These are phyloP conservation scores for Omphalea diandra DNA, from an alignment of 441 rosid genomes.

Conservation along the genomic window DNA sequence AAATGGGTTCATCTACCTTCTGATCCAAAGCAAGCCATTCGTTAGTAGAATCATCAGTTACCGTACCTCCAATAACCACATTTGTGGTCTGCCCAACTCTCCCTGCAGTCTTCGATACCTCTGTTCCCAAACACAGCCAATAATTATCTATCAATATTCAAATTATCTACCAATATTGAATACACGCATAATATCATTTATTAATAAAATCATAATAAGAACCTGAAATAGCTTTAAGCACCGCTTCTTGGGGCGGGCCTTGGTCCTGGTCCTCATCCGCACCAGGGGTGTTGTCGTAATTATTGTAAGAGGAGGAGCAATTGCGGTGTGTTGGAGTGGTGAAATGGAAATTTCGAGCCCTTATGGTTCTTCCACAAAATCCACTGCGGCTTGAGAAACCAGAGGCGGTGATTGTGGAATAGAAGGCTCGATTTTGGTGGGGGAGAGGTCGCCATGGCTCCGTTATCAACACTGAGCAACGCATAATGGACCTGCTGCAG, in stretches of 20 bases:
- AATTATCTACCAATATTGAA: background rate
- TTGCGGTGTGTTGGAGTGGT: constrained; percentile 28
- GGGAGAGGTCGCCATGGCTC: constrained; percentile 51
- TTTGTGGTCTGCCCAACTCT: constrained; percentile 94
- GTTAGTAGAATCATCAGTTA: constrained; percentile 75
- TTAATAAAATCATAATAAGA: too few species aligned
- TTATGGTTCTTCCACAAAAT: constrained; percentile 31
- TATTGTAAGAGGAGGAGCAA: constrained; percentile 37
- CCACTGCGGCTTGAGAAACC: constrained; percentile 25
- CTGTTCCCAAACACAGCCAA: constrained; percentile 36
- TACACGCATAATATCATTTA: too few species aligned
- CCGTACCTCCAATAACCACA: constrained; percentile 90
- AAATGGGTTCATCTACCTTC: constrained; percentile 75
- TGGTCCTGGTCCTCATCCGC: constrained; percentile 58
- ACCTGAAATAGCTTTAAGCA: constrained; percentile 95
- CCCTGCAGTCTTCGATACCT: constrained; percentile 89
- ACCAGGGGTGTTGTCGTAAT: background rate
- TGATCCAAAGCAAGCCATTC: constrained; percentile 94
- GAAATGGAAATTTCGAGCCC: constrained; percentile 37
- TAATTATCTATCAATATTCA: background rate
- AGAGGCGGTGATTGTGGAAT: constrained; percentile 24
- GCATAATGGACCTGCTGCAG: constrained; percentile 55
- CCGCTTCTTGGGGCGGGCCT: constrained; percentile 93
- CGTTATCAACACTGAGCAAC: constrained; percentile 44
- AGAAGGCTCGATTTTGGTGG: constrained; percentile 30